phyloP scores from a whole-genome alignment of 331 rosid species.

The Acacia pycnantha region DNA sequence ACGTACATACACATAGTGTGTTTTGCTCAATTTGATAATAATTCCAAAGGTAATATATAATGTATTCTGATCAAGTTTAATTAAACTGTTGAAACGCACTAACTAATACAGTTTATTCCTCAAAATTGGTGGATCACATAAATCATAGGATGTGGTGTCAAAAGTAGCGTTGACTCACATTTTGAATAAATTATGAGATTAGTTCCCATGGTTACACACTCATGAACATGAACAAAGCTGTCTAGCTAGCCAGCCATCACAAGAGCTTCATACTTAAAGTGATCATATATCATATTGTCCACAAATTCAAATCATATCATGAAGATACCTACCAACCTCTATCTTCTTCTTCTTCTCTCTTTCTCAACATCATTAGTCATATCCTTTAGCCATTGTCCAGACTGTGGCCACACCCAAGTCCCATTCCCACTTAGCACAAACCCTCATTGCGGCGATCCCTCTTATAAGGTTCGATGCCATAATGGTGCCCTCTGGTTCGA shows the following conservation, averaged over 20 bases:
- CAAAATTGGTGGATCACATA: background rate
- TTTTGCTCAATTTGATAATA: too few species aligned
- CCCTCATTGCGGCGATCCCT: slow-evolving; percentile 37
- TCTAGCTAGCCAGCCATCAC: background rate
- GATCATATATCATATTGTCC: background rate
- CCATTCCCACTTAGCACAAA: slow-evolving; percentile 48
- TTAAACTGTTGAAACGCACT: background rate
- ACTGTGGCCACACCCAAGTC: slow-evolving; percentile 31
- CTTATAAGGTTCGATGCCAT: slow-evolving; percentile 38
- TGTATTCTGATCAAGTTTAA: too few species aligned
- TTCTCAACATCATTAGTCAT: background rate
- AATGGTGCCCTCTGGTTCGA: slow-evolving; percentile 29
- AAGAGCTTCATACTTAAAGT: background rate
- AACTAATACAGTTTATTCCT: background rate
- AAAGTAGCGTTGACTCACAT: background rate
- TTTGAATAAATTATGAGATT: background rate
- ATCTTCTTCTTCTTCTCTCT: slow-evolving; percentile 11
- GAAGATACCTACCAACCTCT: background rate
- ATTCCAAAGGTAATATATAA: background rate
- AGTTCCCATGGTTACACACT: background rate
- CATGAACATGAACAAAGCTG: background rate
- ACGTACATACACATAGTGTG: too few species aligned
- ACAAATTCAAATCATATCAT: background rate
- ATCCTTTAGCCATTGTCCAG: slow-evolving; percentile 27
- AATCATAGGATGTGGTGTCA: background rate